A percentile compares a stretch with the other conserved stretches of the same genome.
Evolutionary conservation across 352 stramenopile genomes (phyloP).

Genomic region (Phytophthora idaei): DNA sequence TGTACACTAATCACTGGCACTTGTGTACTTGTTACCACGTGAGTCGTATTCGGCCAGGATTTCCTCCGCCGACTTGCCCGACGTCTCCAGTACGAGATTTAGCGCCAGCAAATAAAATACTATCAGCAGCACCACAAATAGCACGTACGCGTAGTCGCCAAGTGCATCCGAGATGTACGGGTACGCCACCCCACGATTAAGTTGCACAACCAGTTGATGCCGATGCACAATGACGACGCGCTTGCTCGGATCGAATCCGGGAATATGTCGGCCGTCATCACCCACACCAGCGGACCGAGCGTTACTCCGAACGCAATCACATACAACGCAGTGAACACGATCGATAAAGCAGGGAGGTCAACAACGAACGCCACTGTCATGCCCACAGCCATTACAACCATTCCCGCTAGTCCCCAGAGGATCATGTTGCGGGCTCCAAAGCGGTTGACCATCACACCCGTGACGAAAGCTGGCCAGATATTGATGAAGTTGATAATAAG

Average conservation of each 20-base stretch:
- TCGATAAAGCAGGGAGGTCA: slow-evolving; percentile 14
- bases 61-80: slow-evolving; percentile 24
- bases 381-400: slow-evolving; percentile 13
- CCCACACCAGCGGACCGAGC: slow-evolving; percentile 18
- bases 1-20: background rate
- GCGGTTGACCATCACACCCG: slow-evolving; percentile 18
- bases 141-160: slow-evolving; percentile 21
- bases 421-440: slow-evolving; percentile 24
- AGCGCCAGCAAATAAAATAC: slow-evolving; percentile 17
- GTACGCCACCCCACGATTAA: slow-evolving; percentile 22
- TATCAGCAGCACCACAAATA: slow-evolving; percentile 18
- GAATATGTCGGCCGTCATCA: slow-evolving; percentile 24
- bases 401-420: slow-evolving; percentile 19
- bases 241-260: slow-evolving; percentile 20
- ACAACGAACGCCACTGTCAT: slow-evolving; percentile 20
- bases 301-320: slow-evolving; percentile 22
- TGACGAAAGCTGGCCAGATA: slow-evolving; percentile 24
- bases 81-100: slow-evolving; percentile 26
- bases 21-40: slow-evolving; percentile 2
- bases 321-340: slow-evolving; percentile 27
- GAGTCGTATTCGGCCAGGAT: slow-evolving; percentile 22
- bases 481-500: slow-evolving; percentile 26
- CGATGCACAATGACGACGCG: slow-evolving; percentile 20
- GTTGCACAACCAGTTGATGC: slow-evolving; percentile 25
- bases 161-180: slow-evolving; percentile 24